Evolutionary conservation across 2,329 filamentous ascomycete genomes (phyloP).

Genomic region (Diaporthe humulicola): DNA sequence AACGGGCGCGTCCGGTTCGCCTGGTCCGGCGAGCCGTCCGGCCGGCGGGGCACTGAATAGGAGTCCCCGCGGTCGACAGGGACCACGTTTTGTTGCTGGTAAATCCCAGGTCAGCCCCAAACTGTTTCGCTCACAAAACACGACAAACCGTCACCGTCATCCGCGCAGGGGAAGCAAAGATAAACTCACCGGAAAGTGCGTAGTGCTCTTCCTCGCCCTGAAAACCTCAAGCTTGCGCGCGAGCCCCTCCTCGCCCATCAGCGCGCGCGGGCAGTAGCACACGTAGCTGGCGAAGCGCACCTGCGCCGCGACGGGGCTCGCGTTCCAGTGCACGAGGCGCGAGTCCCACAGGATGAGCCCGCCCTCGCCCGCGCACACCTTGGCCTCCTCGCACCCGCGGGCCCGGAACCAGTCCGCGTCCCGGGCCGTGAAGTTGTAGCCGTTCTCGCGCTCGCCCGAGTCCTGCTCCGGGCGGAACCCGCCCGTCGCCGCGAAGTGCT

Average conservation of each 20-base stretch:
- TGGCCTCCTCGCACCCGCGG: constrained; percentile 34
- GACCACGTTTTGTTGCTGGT: constrained; percentile 36
- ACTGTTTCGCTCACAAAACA: not conserved
- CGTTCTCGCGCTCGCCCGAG: constrained; percentile 28
- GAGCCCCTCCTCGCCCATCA: constrained; percentile 23
- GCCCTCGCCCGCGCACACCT: constrained; percentile 34
- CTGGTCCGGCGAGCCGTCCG: constrained; percentile 21
- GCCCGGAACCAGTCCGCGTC: constrained; percentile 29
- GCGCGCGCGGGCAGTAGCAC: constrained; percentile 34
- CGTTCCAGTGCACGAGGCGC: constrained; percentile 35
- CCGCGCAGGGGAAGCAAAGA: not conserved
- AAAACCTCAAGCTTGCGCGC: constrained; percentile 32
- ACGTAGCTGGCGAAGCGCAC: constrained; percentile 31
- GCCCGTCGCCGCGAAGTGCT: constrained; percentile 21
- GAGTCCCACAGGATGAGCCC: constrained; percentile 37
- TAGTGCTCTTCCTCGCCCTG: constrained; percentile 21
- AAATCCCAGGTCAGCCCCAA: not conserved
- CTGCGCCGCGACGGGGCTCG: constrained; percentile 18
- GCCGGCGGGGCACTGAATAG: constrained; percentile 12
- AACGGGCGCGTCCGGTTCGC: constrained; percentile 30
- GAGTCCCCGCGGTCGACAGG: constrained; percentile 16
- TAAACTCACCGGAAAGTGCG: constrained; percentile 34
- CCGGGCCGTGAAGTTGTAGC: constrained; percentile 23
- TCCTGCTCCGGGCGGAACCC: constrained; percentile 31
- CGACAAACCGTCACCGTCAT: too few species aligned